Evolutionary conservation across 495 filamentous ascomycete genomes (phyloP), one percentile per base, ranked within the genome.

Genomic region (Polyplosphaeria fusca): DNA sequence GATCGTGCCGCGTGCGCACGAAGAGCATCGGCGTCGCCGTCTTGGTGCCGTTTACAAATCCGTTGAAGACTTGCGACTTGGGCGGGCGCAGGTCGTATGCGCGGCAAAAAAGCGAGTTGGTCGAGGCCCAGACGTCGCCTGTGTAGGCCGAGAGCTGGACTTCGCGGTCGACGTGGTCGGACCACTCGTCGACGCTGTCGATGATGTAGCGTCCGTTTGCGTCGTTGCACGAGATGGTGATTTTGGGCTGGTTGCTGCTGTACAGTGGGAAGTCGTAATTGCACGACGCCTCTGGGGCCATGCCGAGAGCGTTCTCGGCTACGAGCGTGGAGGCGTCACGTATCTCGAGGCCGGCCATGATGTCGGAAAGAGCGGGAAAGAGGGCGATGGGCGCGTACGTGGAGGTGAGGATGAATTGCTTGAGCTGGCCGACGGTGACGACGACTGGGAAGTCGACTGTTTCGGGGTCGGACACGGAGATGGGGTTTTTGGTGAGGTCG

Each of bases 201-300:
- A 56, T 47, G 67, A 89, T 86, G 0, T 77, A 71, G 60, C 87
- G 89, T 1, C 83, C 67, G 40, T 89, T 82, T 2, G 82, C 82
- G 74, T 65, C 13, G 71, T 77, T 0, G 79, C 78, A 62, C 50
- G 28, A 23, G 20, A 39, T 49, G 24, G 35, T 20, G 25, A 5
- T 5, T 0, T 50, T 19, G 30, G 47, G 18, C 44, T 55, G 24
- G 7, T 35, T 14, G 7, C 7, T 35, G 14, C 14, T 7, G 14
- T 35, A 35, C 30, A 7, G 7, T 35, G 7, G 30, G 30, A 7
- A 35, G 30, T 35, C 30, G 30, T 35, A 14, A 35, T 7, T 14
- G 30, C 14, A 35, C 30, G 7, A 35, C 7, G 14, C 14, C 30
- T 14, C 7, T 7, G 14, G 30, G 30, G 14, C 30, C 14, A 7